Evolutionary conservation across 2,329 filamentous ascomycete genomes (phyloP), one percentile per base, ranked within the genome.

Genomic region (Cladophialophora chaetospira): DNA sequence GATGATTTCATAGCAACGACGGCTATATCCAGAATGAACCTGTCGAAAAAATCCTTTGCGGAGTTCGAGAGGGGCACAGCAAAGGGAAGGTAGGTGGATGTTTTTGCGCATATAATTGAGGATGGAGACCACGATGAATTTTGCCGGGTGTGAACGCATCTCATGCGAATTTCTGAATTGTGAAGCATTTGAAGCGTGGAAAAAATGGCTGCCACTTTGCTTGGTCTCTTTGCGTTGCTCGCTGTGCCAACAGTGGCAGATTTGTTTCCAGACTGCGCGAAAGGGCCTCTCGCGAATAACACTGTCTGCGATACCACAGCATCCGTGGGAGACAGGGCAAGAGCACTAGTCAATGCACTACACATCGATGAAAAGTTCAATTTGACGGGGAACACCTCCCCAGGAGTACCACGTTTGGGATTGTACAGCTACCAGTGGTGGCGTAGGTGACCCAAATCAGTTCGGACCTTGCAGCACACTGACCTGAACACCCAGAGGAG

Each of bases 301-400:
- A 70, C 73, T 3, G 77, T 84, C 10, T 85, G 82, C 63, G 72
- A 84, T 55, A 68, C 70, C 2, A 73, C 74, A 11, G 74, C 71
- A 13, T 67, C 66, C 25, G 66, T 70, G 2, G 67, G 71, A 6
- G 71, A 75, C 25, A 70, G 79, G 38, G 77, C 77, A 1, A 71
- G 69, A 11, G 78, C 79, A 35, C 71, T 84, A 1, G 74, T 84
- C 29, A 73, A 75, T 1, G 72, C 76, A 19, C 77, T 85, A 63
- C 80, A 73, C 3, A 70, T 79, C 9, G 75, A 75, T 36, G 81
- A 84, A 66, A 81, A 84, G 61, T 76, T 85, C 19, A 82, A 82
- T 55, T 75, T 77, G 60, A 81, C 79, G 0, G 76, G 75, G 11
- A 78, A 73, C 53, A 73, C 70, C 5, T 73, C 73, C 4, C 76